These are phyloP conservation scores for Xylaria sp. DNA, from an alignment of 2,329 filamentous ascomycete genomes.

Conservation along the genomic window DNA sequence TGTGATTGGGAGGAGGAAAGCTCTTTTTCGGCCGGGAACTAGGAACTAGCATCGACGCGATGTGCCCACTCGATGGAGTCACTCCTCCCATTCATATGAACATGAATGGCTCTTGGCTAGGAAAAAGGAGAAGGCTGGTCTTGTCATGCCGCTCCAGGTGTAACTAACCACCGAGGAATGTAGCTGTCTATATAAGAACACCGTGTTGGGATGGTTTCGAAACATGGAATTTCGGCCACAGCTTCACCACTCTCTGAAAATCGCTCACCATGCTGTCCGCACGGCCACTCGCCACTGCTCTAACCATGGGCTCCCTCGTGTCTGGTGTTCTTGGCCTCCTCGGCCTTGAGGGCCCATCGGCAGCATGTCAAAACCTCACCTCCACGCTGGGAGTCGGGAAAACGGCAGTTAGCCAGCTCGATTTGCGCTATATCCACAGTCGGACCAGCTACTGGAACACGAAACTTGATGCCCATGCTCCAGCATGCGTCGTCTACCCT, in stretches of 20 bases:
- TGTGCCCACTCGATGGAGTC: constrained; percentile 1
- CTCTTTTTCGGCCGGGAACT: constrained; percentile 9
- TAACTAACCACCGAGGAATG: background rate
- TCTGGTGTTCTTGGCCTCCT: constrained; percentile 4
- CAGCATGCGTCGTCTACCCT: constrained; percentile 31
- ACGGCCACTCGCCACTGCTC: constrained; percentile 2
- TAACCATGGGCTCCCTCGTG: constrained; percentile 4
- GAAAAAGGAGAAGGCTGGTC: background rate
- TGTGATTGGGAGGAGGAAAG: background rate
- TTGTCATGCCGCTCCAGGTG: constrained; percentile 1
- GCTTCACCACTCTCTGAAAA: background rate
- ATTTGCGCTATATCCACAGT: constrained; percentile 25
- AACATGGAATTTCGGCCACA: background rate
- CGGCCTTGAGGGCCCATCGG: constrained; percentile 9
- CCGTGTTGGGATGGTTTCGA: background rate
- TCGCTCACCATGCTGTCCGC: constrained; percentile 15
- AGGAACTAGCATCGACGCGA: background rate
- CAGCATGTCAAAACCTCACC: constrained; percentile 19
- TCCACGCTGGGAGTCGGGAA: constrained; percentile 7
- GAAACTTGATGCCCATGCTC: constrained; percentile 18
- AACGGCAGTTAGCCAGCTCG: constrained; percentile 7
- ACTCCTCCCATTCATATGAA: constrained; percentile 2
- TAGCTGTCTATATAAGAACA: constrained; percentile 3
- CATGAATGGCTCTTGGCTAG: background rate
- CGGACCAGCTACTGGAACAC: constrained; percentile 31